These are phyloP conservation scores for Luffa aegyptiaca DNA, from an alignment of 306 rosid genomes.

Conservation along the genomic window DNA sequence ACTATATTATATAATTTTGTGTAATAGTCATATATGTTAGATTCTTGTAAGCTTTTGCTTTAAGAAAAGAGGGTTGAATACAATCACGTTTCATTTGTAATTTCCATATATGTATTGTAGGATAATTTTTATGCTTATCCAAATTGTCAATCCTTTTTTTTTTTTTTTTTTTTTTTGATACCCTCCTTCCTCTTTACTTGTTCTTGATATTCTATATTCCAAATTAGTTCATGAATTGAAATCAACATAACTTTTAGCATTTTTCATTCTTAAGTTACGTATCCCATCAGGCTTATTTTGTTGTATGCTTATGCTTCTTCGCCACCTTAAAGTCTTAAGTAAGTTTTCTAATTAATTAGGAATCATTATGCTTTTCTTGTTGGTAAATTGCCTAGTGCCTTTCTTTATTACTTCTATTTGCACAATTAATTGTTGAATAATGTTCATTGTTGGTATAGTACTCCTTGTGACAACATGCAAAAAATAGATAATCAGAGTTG, in stretches of 20 bases:
- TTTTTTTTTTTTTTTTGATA: no score
- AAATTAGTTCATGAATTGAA: background rate
- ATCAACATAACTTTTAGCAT: background rate
- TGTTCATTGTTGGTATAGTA: background rate
- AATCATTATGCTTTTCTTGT: background rate
- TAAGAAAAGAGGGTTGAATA: background rate
- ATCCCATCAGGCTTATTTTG: background rate
- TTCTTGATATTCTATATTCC: background rate
- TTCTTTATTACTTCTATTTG: background rate
- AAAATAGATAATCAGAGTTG: background rate
- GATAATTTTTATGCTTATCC: background rate
- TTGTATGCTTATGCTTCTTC: background rate
- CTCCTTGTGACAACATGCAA: no score
- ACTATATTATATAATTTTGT: no score
- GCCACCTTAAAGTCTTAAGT: background rate
- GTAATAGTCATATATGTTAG: background rate
- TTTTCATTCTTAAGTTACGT: background rate
- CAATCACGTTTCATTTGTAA: background rate
- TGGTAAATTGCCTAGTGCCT: background rate
- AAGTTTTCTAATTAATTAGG: background rate
- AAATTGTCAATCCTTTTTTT: background rate
- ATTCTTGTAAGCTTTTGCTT: background rate
- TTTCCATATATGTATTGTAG: background rate
- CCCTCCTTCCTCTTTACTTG: background rate
- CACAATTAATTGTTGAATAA: background rate